A percentile compares a stretch with the other conserved stretches of the same genome.
Evolutionary conservation across 495 filamentous ascomycete genomes (phyloP).

Genomic region (Niebla homalea): DNA sequence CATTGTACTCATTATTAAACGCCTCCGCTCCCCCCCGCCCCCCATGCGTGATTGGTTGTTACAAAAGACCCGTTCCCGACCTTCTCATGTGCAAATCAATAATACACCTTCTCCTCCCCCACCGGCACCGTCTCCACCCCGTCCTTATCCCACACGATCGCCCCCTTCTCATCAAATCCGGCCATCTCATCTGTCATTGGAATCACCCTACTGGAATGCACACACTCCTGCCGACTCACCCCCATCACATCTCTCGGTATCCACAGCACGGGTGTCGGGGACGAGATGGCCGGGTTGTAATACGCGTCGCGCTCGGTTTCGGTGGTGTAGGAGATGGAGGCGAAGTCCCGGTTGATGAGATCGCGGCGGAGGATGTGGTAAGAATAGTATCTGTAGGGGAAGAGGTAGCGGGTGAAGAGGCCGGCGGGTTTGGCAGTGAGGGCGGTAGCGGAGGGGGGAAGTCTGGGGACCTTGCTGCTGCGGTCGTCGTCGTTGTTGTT

Average conservation of each 20-base stretch:
- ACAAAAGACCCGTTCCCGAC: no score
- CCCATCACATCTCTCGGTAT: conserved; percentile 67
- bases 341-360: conserved; percentile 48
- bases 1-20: no score
- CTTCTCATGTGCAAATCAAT: conserved; percentile 23
- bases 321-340: conserved; percentile 37
- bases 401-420: conserved; percentile 56
- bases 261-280: conserved; percentile 62
- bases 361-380: conserved; percentile 54
- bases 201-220: conserved; percentile 56
- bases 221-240: conserved; percentile 63
- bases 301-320: conserved; percentile 60
- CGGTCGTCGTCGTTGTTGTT: conserved; percentile 1
- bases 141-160: conserved; percentile 54
- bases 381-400: conserved; percentile 62
- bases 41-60: no score
- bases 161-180: conserved; percentile 65
- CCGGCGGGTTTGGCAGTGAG: conserved; percentile 33
- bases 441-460: conserved; percentile 3
- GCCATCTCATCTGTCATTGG: conserved; percentile 76
- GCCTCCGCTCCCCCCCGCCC: no score
- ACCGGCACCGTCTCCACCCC: conserved; percentile 63
- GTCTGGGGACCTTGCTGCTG: no score
- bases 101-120: conserved; percentile 55
- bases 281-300: conserved; percentile 55